phyloP scores from a whole-genome alignment of 1,284 basidiomycete genomes.

The Cystobasidium slooffiae region DNA sequence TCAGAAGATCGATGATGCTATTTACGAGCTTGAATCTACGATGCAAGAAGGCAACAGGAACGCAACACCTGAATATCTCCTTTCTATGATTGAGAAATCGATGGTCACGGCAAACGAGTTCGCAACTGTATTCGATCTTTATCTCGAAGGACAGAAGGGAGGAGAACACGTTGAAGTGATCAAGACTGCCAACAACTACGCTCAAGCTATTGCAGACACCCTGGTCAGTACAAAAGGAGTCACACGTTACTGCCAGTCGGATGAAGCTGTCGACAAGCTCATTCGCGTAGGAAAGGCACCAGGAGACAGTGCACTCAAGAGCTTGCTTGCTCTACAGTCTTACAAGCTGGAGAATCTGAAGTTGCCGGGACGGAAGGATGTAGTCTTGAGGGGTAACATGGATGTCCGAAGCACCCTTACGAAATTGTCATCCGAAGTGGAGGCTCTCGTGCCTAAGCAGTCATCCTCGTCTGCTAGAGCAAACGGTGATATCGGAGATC shows the following conservation, averaged over 20 bases:
- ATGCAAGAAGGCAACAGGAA: conserved; percentile 90
- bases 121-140: conserved; percentile 89
- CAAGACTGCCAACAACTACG: conserved; percentile 94
- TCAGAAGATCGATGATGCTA: conserved; percentile 93
- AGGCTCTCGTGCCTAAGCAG: conserved; percentile 83
- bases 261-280: conserved; percentile 89
- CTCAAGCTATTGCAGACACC: conserved; percentile 89
- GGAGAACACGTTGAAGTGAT: conserved; percentile 98
- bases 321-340: conserved; percentile 95
- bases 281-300: conserved; percentile 80
- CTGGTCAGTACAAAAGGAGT: conserved; percentile 93
- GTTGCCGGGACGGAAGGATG: conserved; percentile 76
- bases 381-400: conserved; percentile 86
- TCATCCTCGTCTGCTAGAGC: conserved; percentile 71
- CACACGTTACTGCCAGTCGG: conserved; percentile 85
- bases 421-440: conserved; percentile 84
- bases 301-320: conserved; percentile 84
- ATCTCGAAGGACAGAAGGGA: conserved; percentile 83
- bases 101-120: conserved; percentile 93
- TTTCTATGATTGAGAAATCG: conserved; percentile 98
- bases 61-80: conserved; percentile 95
- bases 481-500: conserved; percentile 92
- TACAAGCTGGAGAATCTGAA: conserved; percentile 71
- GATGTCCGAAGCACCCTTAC: conserved; percentile 79
- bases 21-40: conserved; percentile 96